phyloP scores from a whole-genome alignment of 495 filamentous ascomycete genomes.

The Aspergillus incahuasiensis region DNA sequence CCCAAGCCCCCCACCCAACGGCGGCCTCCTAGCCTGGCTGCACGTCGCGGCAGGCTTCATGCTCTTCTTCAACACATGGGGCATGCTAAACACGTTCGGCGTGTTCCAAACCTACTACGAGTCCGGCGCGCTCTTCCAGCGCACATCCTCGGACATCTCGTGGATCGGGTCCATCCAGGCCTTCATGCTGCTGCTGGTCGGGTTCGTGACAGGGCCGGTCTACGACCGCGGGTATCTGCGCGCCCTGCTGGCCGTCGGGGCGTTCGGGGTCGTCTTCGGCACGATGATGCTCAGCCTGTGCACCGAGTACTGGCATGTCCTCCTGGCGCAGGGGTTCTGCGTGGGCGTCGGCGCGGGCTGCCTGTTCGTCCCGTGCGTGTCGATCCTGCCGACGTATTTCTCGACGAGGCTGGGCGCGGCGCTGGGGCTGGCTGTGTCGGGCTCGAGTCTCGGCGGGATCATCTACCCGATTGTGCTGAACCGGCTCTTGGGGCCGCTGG shows the following conservation, averaged over 20 bases:
- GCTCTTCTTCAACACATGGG: constrained; percentile 27
- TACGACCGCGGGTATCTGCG: constrained; percentile 57
- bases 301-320: constrained; percentile 26
- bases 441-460: constrained; percentile 33
- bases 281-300: constrained; percentile 41
- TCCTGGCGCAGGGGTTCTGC: constrained; percentile 35
- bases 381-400: constrained; percentile 36
- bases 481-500: constrained; percentile 15
- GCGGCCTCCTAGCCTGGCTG: constrained; percentile 7
- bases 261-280: constrained; percentile 32
- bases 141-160: constrained; percentile 41
- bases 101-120: constrained; percentile 30
- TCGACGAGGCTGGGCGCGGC: constrained; percentile 23
- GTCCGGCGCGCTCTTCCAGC: constrained; percentile 13
- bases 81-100: constrained; percentile 30
- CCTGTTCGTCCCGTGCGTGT: constrained; percentile 32
- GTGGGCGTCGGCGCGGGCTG: constrained; percentile 33
- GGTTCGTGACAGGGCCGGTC: constrained; percentile 51
- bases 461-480: constrained; percentile 31
- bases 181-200: constrained; percentile 51
- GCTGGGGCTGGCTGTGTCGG: constrained; percentile 25
- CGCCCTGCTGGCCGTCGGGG: constrained; percentile 32
- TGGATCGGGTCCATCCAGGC: constrained; percentile 51
- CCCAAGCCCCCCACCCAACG: neutral
- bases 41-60: constrained; percentile 6